Conservation (phyloP, 2,329 filamentous ascomycete species). For the Juglanconis oblonga region DNA sequence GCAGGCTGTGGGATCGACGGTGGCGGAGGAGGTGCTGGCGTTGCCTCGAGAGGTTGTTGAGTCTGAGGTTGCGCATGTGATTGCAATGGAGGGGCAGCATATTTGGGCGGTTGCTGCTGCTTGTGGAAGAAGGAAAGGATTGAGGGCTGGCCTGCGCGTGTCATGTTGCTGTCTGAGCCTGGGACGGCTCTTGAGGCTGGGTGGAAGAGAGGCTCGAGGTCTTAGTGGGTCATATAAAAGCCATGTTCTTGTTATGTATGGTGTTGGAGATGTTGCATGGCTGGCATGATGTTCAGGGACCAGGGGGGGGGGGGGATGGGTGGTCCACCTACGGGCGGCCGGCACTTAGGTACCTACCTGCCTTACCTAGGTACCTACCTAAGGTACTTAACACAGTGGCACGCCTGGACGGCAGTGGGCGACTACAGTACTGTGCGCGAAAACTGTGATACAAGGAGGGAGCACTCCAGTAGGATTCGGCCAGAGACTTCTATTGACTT, state of each 20-base stretch:
- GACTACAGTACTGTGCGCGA: too few species aligned
- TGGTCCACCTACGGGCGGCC: too few species aligned
- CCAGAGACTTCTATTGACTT: too few species aligned
- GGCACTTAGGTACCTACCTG: too few species aligned
- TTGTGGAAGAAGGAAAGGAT: conserved; percentile 61
- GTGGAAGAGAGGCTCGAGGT: background rate
- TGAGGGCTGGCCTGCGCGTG: conserved; percentile 41
- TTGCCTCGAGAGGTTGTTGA: conserved; percentile 17
- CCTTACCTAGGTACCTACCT: too few species aligned
- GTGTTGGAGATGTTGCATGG: background rate
- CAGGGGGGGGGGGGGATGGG: too few species aligned
- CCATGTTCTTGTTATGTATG: conserved; percentile 2
- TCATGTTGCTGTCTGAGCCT: conserved; percentile 25
- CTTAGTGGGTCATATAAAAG: conserved; percentile 2
- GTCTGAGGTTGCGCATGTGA: conserved; percentile 23
- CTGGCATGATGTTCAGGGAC: background rate
- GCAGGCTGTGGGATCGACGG: conserved; percentile 16
- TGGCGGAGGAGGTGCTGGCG: conserved; percentile 21
- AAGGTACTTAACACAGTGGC: too few species aligned
- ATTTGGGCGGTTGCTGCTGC: conserved; percentile 38
- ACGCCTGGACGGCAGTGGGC: too few species aligned
- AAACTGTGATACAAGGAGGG: too few species aligned
- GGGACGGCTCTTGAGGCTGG: background rate
- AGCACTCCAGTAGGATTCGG: too few species aligned
- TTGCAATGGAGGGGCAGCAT: conserved; percentile 37